Evolutionary conservation across 1,139 yeast genomes (phyloP).

Genomic region (Nakaseomyces bracarensis): DNA sequence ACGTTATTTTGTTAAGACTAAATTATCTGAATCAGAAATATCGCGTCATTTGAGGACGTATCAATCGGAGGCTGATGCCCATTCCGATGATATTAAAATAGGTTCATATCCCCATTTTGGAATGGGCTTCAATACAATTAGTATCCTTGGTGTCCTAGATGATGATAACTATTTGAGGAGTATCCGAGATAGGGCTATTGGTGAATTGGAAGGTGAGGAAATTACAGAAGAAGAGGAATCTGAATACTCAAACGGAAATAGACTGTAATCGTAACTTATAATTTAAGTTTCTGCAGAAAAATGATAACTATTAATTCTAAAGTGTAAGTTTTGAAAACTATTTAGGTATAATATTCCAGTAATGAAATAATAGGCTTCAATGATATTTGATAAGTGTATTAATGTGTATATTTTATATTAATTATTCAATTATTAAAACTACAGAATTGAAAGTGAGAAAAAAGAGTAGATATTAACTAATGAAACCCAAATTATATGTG

Average conservation of each 20-base stretch:
- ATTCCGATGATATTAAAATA: slow-evolving; percentile 44
- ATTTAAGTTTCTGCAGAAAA: too few species aligned
- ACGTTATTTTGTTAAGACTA: slow-evolving; percentile 57
- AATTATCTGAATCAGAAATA: slow-evolving; percentile 52
- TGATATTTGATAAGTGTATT: too few species aligned
- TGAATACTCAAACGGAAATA: slow-evolving; percentile 21
- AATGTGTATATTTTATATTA: too few species aligned
- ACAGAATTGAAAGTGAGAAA: not conserved
- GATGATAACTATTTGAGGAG: slow-evolving; percentile 35
- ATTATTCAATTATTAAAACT: not conserved
- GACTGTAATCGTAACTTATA: too few species aligned
- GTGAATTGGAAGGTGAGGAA: slow-evolving; percentile 45
- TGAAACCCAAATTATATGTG: slow-evolving; percentile 1
- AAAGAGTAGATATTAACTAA: not conserved
- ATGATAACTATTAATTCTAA: too few species aligned
- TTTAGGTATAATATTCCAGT: too few species aligned
- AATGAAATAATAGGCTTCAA: too few species aligned
- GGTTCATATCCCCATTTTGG: slow-evolving; percentile 80
- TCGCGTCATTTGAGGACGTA: slow-evolving; percentile 53
- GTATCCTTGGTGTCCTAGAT: slow-evolving; percentile 53
- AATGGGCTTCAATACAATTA: slow-evolving; percentile 56
- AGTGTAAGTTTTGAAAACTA: too few species aligned
- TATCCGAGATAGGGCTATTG: slow-evolving; percentile 42
- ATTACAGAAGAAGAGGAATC: slow-evolving; percentile 51
- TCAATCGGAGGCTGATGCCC: slow-evolving; percentile 41